Evolutionary conservation across 2,329 filamentous ascomycete genomes (phyloP).

Genomic region (Fusarium mexicanum): DNA sequence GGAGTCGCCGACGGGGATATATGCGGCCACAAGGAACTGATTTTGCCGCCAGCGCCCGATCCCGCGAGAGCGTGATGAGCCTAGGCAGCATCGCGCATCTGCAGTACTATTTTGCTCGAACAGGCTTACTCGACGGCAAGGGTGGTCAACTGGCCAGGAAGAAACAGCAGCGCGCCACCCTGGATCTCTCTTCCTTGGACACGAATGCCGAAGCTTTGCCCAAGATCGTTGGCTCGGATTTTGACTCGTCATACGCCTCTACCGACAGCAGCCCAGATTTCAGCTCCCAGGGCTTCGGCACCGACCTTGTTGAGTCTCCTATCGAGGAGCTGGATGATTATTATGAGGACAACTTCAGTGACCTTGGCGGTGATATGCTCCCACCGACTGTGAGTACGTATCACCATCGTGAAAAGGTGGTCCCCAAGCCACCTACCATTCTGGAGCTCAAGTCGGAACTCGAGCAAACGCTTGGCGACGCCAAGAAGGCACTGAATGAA

Average conservation of each 20-base stretch:
- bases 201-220: conserved; percentile 45
- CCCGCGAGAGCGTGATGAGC: conserved; percentile 94
- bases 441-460: conserved; percentile 75
- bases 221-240: conserved; percentile 57
- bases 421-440: conserved; percentile 86
- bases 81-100: conserved; percentile 96
- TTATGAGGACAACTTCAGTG: conserved; percentile 67
- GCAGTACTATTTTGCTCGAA: conserved; percentile 98
- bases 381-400: conserved; percentile 99
- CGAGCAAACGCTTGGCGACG: conserved; percentile 75
- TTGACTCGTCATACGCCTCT: conserved; percentile 69
- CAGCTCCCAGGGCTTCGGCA: conserved; percentile 51
- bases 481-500: conserved; percentile 73
- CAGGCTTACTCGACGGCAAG: conserved; percentile 91
- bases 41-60: conserved; percentile 89
- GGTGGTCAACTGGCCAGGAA: conserved; percentile 85
- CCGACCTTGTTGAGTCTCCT: conserved; percentile 59
- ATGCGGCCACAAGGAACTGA: conserved; percentile 87
- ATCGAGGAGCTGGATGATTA: conserved; percentile 58
- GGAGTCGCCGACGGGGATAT: conserved; percentile 76
- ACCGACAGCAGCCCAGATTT: conserved; percentile 68
- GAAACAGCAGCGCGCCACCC: conserved; percentile 66
- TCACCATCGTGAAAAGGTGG: conserved; percentile 81
- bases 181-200: conserved; percentile 66
- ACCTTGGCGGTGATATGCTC: conserved; percentile 81